These are phyloP conservation scores for Trichomonas vaginalis DNA, from an alignment of 208 protist species.

Conservation along the genomic window DNA sequence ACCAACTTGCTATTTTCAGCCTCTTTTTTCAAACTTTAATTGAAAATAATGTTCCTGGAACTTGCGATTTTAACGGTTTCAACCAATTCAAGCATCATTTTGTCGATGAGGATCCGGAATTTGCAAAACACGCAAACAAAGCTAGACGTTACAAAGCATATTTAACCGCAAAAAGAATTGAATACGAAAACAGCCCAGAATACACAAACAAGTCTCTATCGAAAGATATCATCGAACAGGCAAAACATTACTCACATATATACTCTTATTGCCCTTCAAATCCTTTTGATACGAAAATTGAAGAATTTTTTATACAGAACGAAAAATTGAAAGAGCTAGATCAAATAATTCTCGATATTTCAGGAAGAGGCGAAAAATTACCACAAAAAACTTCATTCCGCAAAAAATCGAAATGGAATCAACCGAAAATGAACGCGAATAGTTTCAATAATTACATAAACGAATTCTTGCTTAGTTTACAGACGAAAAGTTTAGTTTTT, in stretches of 20 bases:
- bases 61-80: not conserved
- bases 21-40: not conserved
- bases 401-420: not conserved
- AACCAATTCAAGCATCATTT: not conserved
- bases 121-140: not conserved
- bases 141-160: not conserved
- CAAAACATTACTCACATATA: not conserved
- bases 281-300: not conserved
- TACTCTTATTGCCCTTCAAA: not conserved
- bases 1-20: not conserved
- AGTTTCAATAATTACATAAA: not conserved
- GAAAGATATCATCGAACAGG: not conserved
- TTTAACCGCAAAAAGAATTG: not conserved
- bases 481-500: not conserved
- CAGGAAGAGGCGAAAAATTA: not conserved
- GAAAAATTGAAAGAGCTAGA: not conserved
- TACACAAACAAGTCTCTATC: not conserved
- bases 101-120: not conserved
- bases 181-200: not conserved
- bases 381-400: not conserved
- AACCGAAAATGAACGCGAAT: not conserved
- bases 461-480: not conserved
- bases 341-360: not conserved
- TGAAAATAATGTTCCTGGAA: not conserved
- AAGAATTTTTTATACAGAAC: not conserved